phyloP scores from a whole-genome alignment of 2,329 filamentous ascomycete species.

The Nakataea oryzae region DNA sequence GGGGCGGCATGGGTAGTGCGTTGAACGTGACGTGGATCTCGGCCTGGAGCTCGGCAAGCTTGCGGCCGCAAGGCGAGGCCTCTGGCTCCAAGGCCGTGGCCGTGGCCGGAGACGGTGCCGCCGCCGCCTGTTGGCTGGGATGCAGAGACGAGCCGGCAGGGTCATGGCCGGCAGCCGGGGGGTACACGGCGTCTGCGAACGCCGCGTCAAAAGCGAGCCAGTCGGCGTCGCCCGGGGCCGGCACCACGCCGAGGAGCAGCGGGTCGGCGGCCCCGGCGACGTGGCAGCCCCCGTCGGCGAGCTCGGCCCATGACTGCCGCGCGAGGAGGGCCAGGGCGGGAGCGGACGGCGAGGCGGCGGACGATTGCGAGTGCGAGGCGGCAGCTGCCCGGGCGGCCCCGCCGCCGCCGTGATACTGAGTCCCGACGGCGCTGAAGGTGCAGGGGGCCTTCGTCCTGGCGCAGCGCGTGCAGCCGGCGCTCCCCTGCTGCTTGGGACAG shows the following conservation, averaged over 20 bases:
- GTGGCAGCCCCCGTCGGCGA: not conserved
- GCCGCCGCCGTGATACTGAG: not conserved
- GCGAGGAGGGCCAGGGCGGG: not conserved
- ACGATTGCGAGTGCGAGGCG: not conserved
- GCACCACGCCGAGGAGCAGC: not conserved
- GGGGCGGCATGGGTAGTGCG: constrained; percentile 10
- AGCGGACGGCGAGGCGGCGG: not conserved
- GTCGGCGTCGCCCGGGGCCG: not conserved
- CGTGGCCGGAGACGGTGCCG: not conserved
- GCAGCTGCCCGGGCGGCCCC: not conserved
- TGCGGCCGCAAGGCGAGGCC: constrained; percentile 7
- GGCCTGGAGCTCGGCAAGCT: constrained; percentile 12
- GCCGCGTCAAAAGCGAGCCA: not conserved
- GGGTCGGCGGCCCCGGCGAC: not conserved
- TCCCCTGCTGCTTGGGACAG: constrained; percentile 28
- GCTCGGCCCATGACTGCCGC: not conserved
- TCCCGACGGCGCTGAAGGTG: constrained; percentile 28
- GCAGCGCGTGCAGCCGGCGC: constrained; percentile 27
- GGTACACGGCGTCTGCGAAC: not conserved
- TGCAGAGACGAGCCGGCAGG: not conserved
- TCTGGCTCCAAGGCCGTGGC: not conserved
- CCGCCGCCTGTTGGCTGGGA: not conserved
- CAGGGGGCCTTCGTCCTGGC: constrained; percentile 27
- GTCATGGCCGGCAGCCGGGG: too few species aligned
- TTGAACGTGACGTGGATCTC: constrained; percentile 16